phyloP scores from a whole-genome alignment of 768 basidiomycete species.

The Tulasnella sp. region DNA sequence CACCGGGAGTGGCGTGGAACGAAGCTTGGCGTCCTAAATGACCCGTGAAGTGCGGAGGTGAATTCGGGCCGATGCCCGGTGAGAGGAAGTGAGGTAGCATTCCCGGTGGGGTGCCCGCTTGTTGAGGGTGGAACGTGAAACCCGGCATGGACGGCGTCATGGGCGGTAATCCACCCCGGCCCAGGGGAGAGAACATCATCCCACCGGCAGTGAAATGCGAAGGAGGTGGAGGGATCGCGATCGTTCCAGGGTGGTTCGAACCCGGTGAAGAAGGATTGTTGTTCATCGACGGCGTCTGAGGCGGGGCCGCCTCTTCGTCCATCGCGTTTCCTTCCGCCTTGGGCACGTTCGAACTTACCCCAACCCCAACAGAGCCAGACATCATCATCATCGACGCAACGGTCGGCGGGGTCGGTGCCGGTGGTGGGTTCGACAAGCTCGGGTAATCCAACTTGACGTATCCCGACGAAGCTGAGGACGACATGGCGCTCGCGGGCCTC shows the following conservation, averaged over 20 bases:
- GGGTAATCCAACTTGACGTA: not conserved
- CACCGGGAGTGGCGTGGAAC: constrained; percentile 16
- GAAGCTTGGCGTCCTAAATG: not conserved
- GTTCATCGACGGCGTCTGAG: not conserved
- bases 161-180: constrained; percentile 36
- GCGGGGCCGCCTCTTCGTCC: not conserved
- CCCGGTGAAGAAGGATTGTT: not conserved
- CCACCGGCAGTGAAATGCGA: not conserved
- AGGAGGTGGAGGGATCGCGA: constrained; percentile 25
- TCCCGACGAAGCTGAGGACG: not conserved
- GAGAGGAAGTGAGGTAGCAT: constrained; percentile 40
- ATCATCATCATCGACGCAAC: not conserved
- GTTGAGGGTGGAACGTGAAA: constrained; percentile 42
- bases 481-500: constrained; percentile 1
- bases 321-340: not conserved
- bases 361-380: not conserved
- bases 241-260: constrained; percentile 22
- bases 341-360: not conserved
- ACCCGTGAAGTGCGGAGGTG: constrained; percentile 32
- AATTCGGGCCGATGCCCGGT: constrained; percentile 39
- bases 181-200: constrained; percentile 29
- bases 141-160: constrained; percentile 48
- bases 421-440: not conserved
- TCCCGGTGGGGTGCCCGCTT: constrained; percentile 38
- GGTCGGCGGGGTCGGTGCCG: not conserved